These are phyloP conservation scores for Citrus cavaleriei DNA, from an alignment of 345 rosid species.

Conservation along the genomic window DNA sequence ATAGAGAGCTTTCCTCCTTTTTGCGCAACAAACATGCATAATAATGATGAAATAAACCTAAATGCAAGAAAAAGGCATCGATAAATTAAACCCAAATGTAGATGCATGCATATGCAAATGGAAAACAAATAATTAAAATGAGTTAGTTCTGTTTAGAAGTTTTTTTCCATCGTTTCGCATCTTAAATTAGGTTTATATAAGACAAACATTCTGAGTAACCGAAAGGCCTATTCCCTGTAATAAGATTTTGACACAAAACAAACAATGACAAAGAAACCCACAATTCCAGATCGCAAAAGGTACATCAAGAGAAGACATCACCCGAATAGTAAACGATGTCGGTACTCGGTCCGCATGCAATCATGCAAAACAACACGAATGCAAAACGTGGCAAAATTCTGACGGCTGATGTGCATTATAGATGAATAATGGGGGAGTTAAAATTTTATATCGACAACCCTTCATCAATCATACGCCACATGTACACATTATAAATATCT, in stretches of 20 bases:
- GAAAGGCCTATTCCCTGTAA: neutral
- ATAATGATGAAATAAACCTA: neutral
- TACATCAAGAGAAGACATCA: too few species aligned
- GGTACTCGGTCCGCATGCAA: slow-evolving; percentile 1
- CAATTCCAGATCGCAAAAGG: neutral
- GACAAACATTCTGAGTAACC: neutral
- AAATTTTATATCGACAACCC: too few species aligned
- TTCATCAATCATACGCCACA: neutral
- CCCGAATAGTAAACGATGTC: too few species aligned
- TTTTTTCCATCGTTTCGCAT: neutral
- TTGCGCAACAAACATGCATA: neutral
- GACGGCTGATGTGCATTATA: too few species aligned
- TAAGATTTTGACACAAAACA: neutral
- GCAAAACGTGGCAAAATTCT: slow-evolving; percentile 8
- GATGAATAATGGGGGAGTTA: too few species aligned
- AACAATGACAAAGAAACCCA: neutral
- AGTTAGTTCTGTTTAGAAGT: neutral
- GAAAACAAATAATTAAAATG: neutral
- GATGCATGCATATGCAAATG: neutral
- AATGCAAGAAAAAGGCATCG: neutral
- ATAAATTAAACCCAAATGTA: neutral
- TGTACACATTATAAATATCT: neutral
- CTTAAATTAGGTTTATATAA: neutral
- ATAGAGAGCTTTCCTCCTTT: too few species aligned
- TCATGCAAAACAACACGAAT: neutral